phyloP scores from a whole-genome alignment of 2,329 filamentous ascomycete genomes.

The Tympanopsis confertula region DNA sequence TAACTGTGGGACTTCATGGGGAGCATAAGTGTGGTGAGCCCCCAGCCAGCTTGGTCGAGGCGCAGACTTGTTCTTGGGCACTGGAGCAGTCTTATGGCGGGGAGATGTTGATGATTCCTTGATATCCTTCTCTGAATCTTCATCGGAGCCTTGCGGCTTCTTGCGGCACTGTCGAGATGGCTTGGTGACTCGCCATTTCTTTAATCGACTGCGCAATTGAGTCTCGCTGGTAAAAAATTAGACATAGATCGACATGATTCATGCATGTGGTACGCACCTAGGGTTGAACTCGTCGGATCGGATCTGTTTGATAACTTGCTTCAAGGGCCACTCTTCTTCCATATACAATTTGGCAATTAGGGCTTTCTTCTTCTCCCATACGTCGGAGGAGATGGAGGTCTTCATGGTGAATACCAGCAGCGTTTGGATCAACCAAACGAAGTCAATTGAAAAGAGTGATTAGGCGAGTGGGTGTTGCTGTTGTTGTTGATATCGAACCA shows the following conservation, averaged over 20 bases:
- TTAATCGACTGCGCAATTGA: constrained; percentile 26
- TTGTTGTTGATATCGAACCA: too few relatives aligned
- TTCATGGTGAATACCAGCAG: constrained; percentile 17
- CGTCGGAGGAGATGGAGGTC: constrained; percentile 25
- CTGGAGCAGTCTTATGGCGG: too few relatives aligned
- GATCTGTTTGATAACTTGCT: constrained; percentile 29
- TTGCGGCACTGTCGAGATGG: constrained; percentile 27
- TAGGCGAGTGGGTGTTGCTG: too few relatives aligned
- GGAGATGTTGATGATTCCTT: background rate
- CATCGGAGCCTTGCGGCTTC: constrained; percentile 12
- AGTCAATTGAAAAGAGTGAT: too few relatives aligned
- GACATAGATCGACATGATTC: constrained; percentile 3
- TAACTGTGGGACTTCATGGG: too few relatives aligned
- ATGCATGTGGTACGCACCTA: constrained; percentile 16
- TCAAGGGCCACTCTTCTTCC: constrained; percentile 29
- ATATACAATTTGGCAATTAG: constrained; percentile 26
- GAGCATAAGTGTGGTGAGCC: too few relatives aligned
- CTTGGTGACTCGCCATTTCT: constrained; percentile 30
- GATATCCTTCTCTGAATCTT: background rate
- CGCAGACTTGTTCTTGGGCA: too few relatives aligned
- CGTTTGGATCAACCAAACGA: too few relatives aligned
- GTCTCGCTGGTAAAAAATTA: constrained; percentile 19
- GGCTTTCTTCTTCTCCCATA: constrained; percentile 27
- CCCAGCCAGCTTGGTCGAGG: too few relatives aligned
- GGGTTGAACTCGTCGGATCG: constrained; percentile 26